Percentiles rank a stretch among this genome's conserved stretches.
phyloP scores from a whole-genome alignment of 805 yeast genomes.

The Wickerhamomyces strasburgensis region DNA sequence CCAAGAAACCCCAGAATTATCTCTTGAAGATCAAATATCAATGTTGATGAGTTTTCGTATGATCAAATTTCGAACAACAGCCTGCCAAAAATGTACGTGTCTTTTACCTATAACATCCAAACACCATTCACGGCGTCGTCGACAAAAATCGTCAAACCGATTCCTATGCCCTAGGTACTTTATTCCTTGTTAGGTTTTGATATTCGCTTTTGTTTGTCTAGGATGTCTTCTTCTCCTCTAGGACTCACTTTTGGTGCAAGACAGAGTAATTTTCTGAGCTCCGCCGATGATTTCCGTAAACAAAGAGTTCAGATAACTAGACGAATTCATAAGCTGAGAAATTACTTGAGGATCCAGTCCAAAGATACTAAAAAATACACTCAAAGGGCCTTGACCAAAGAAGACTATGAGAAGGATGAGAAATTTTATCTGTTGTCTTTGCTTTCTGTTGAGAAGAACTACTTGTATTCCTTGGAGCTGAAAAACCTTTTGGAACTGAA shows the following conservation, averaged over 20 bases:
- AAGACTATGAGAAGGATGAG: slow-evolving; percentile 45
- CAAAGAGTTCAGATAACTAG: slow-evolving; percentile 62
- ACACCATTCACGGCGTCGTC: too few relatives aligned
- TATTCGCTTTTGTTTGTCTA: too few relatives aligned
- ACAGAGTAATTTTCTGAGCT: slow-evolving; percentile 54
- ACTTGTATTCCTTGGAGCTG: slow-evolving; percentile 63
- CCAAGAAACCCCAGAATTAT: too few relatives aligned
- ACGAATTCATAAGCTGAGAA: slow-evolving; percentile 59
- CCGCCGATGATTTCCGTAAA: slow-evolving; percentile 64
- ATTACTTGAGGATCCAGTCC: slow-evolving; percentile 54
- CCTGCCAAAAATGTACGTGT: too few relatives aligned
- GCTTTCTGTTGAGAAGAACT: slow-evolving; percentile 71
- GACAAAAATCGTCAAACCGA: too few relatives aligned
- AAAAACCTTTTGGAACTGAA: slow-evolving; percentile 50
- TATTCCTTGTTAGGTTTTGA: too few relatives aligned
- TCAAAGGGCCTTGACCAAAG: slow-evolving; percentile 41
- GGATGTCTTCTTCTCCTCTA: slow-evolving; percentile 21
- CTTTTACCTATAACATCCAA: too few relatives aligned
- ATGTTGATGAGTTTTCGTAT: too few relatives aligned
- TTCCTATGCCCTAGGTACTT: too few relatives aligned
- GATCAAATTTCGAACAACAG: too few relatives aligned
- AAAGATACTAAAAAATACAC: slow-evolving; percentile 62
- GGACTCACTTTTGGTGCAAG: slow-evolving; percentile 45
- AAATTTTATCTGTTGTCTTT: slow-evolving; percentile 56
- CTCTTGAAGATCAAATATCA: too few relatives aligned